phyloP scores from a whole-genome alignment of 2,329 filamentous ascomycete species.

The Hypoxylon rubiginosum region DNA sequence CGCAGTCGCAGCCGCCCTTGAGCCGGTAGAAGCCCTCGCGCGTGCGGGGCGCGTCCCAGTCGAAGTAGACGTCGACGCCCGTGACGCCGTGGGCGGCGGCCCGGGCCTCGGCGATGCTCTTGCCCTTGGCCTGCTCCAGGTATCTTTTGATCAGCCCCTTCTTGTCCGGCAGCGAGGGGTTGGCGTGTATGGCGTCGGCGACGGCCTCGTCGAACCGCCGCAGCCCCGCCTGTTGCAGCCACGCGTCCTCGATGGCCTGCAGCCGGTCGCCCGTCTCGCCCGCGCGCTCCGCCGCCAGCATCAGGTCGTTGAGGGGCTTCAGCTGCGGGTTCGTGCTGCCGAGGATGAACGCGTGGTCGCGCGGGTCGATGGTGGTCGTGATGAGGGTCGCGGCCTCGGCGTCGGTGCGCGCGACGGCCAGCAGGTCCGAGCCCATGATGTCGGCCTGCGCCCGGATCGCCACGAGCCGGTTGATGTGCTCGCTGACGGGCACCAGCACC shows the following conservation, averaged over 20 bases:
- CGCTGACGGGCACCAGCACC: constrained; percentile 94
- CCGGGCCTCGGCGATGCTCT: constrained; percentile 86
- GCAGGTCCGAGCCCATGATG: constrained; percentile 94
- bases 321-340: constrained; percentile 88
- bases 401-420: constrained; percentile 94
- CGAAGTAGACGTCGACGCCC: constrained; percentile 86
- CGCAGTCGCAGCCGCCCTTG: constrained; percentile 90
- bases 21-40: constrained; percentile 96
- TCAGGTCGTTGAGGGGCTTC: constrained; percentile 88
- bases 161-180: constrained; percentile 75
- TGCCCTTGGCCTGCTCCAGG: constrained; percentile 77
- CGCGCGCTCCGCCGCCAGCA: constrained; percentile 84
- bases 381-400: constrained; percentile 98
- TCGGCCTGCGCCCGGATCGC: constrained; percentile 98
- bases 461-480: constrained; percentile 98
- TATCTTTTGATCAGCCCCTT: constrained; percentile 76
- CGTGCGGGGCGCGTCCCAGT: constrained; percentile 95
- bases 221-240: constrained; percentile 82
- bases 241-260: constrained; percentile 92
- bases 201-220: constrained; percentile 95
- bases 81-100: constrained; percentile 82
- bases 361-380: constrained; percentile 93
- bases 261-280: constrained; percentile 86
- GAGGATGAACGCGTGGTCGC: constrained; percentile 94
- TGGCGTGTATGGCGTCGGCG: constrained; percentile 80